Conservation (phyloP, 306 rosid genomes). For the Vicia villosa region DNA sequence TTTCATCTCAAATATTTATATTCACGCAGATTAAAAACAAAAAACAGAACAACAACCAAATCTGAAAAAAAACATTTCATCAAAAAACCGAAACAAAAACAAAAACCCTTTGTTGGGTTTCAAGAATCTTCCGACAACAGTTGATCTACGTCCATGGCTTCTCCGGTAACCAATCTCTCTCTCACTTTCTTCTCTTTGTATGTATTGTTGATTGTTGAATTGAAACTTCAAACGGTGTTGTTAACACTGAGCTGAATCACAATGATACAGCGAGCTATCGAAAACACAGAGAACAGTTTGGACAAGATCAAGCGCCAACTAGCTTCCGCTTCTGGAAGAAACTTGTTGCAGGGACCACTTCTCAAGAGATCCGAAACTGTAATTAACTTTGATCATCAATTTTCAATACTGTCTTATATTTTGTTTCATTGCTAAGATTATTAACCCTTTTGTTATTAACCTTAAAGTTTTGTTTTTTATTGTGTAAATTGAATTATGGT, state of each 20-base stretch:
- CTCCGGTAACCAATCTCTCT: conserved; percentile 56
- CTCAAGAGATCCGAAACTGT: conserved; percentile 99
- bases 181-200: conserved; percentile 2
- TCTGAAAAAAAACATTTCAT: conserved; percentile 18
- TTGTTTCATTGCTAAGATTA: background rate
- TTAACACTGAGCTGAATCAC: conserved; percentile 28
- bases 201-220: background rate
- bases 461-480: conserved; percentile 25
- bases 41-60: conserved; percentile 7
- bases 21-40: background rate
- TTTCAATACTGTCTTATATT: background rate
- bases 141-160: conserved; percentile 72
- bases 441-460: conserved; percentile 1
- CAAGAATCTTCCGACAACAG: conserved; percentile 24
- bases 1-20: background rate
- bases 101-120: conserved; percentile 38
- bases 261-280: conserved; percentile 60
- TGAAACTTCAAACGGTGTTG: background rate
- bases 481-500: conserved; percentile 11
- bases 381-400: conserved; percentile 31
- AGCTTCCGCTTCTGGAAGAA: conserved; percentile 89
- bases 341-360: conserved; percentile 93
- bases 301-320: conserved; percentile 98
- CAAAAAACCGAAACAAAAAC: background rate
- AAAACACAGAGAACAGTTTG: conserved; percentile 78